Percentiles rank a stretch among this genome's conserved stretches.
Evolutionary conservation across 805 yeast species (phyloP).

Genomic region (Candida mattraensis): DNA sequence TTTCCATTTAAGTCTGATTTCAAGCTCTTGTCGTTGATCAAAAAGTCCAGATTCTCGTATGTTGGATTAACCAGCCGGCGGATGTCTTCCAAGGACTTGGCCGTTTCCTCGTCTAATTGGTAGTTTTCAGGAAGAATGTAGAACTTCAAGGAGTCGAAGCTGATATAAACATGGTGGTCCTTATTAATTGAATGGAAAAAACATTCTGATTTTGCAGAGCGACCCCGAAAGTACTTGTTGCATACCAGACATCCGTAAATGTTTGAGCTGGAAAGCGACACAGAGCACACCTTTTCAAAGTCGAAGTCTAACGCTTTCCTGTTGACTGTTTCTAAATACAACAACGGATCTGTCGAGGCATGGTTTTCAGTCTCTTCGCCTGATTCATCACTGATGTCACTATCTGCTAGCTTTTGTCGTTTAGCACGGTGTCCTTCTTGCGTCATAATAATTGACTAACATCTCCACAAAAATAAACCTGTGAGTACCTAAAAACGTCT

Average conservation of each 20-base stretch:
- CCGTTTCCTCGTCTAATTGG: slow-evolving; percentile 35
- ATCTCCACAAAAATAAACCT: no score
- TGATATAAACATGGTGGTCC: slow-evolving; percentile 64
- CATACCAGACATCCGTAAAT: slow-evolving; percentile 74
- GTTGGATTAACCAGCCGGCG: slow-evolving; percentile 51
- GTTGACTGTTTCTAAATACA: slow-evolving; percentile 44
- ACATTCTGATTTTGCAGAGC: slow-evolving; percentile 63
- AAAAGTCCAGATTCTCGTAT: slow-evolving; percentile 38
- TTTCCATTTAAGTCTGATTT: slow-evolving; percentile 45
- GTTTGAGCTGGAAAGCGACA: slow-evolving; percentile 58
- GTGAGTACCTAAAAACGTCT: no score
- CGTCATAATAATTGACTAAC: no score
- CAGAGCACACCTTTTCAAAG: slow-evolving; percentile 62
- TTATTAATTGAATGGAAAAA: slow-evolving; percentile 63
- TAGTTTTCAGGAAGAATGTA: slow-evolving; percentile 66
- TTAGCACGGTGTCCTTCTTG: no score
- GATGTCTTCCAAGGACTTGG: slow-evolving; percentile 49
- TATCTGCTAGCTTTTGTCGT: slow-evolving; percentile 1
- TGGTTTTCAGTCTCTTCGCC: not conserved
- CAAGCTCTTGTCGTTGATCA: slow-evolving; percentile 27
- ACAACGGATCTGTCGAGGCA: slow-evolving; percentile 8
- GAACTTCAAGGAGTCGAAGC: slow-evolving; percentile 46
- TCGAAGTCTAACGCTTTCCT: slow-evolving; percentile 61
- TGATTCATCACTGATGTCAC: slow-evolving; percentile 1
- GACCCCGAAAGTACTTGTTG: slow-evolving; percentile 72